Percentiles rank a stretch among this genome's conserved stretches.
phyloP scores from a whole-genome alignment of 176 grass and related monocot genomes.

The Oryza punctata region DNA sequence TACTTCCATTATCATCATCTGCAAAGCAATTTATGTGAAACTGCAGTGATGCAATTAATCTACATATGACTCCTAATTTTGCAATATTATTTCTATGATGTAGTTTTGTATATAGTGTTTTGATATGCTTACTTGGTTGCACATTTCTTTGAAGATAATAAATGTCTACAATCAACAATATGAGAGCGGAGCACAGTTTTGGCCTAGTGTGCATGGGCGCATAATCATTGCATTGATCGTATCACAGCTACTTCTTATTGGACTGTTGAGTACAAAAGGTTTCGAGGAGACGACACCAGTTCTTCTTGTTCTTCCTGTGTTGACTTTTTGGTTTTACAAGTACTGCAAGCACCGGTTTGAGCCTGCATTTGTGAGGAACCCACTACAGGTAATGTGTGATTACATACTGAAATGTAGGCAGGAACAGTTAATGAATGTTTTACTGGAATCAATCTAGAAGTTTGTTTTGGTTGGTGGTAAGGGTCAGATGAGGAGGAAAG shows the following conservation, averaged over 20 bases:
- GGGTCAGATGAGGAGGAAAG: too few relatives aligned
- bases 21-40: not conserved
- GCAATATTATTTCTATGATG: not conserved
- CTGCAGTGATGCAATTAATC: not conserved
- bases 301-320: slow-evolving; percentile 78
- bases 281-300: slow-evolving; percentile 56
- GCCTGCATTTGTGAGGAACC: slow-evolving; percentile 77
- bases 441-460: not conserved
- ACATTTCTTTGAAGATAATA: slow-evolving; percentile 63
- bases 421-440: not conserved
- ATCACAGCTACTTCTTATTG: slow-evolving; percentile 87
- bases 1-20: not conserved
- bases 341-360: slow-evolving; percentile 82
- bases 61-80: not conserved
- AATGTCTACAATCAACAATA: slow-evolving; percentile 97
- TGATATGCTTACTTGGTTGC: slow-evolving; percentile 2
- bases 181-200: slow-evolving; percentile 83
- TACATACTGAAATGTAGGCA: not conserved
- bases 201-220: slow-evolving; percentile 85
- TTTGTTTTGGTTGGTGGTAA: not conserved
- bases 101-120: not conserved
- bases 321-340: slow-evolving; percentile 83
- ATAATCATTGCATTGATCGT: slow-evolving; percentile 72
- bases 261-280: slow-evolving; percentile 69
- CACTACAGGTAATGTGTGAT: slow-evolving; percentile 65